Conservation (phyloP, 2,329 filamentous ascomycete species). For the Eurotiales sp. region DNA sequence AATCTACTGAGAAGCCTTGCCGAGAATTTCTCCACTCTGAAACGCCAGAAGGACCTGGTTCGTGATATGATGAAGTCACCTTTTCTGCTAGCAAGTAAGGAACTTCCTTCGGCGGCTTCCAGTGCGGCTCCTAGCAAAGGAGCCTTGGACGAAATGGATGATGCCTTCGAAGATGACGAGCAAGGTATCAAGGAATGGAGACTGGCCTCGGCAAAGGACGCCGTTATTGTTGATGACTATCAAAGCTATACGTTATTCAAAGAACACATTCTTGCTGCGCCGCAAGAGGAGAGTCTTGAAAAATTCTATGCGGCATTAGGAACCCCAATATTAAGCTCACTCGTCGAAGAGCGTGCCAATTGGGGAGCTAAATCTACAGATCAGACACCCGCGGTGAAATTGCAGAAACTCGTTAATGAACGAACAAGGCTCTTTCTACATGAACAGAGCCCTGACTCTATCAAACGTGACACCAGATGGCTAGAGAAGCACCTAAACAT, state of each 20-base stretch:
- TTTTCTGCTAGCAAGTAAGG: slow-evolving; percentile 80
- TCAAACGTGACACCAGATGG: slow-evolving; percentile 87
- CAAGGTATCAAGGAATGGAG: slow-evolving; percentile 71
- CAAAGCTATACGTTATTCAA: slow-evolving; percentile 87
- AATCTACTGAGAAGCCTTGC: slow-evolving; percentile 76
- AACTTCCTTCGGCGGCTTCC: slow-evolving; percentile 49
- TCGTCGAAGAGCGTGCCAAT: slow-evolving; percentile 73
- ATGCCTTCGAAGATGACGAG: slow-evolving; percentile 57
- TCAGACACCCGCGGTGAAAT: slow-evolving; percentile 63
- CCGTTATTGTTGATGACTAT: slow-evolving; percentile 82
- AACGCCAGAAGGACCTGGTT: slow-evolving; percentile 74
- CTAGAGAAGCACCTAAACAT: slow-evolving; percentile 80
- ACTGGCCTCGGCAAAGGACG: slow-evolving; percentile 65
- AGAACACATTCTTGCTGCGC: slow-evolving; percentile 75
- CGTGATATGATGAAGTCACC: slow-evolving; percentile 68
- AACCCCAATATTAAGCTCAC: slow-evolving; percentile 67
- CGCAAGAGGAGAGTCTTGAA: slow-evolving; percentile 84
- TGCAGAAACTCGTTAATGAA: slow-evolving; percentile 81
- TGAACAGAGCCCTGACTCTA: slow-evolving; percentile 70
- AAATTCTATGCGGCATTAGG: slow-evolving; percentile 80
- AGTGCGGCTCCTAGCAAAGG: slow-evolving; percentile 17
- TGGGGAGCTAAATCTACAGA: slow-evolving; percentile 65
- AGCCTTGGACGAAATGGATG: slow-evolving; percentile 32
- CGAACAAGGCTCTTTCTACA: slow-evolving; percentile 86
- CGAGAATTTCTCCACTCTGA: slow-evolving; percentile 65